Base-by-base conservation (phyloP, 495 filamentous ascomycete genomes). In the Opeltia flavorubescens region DNA sequence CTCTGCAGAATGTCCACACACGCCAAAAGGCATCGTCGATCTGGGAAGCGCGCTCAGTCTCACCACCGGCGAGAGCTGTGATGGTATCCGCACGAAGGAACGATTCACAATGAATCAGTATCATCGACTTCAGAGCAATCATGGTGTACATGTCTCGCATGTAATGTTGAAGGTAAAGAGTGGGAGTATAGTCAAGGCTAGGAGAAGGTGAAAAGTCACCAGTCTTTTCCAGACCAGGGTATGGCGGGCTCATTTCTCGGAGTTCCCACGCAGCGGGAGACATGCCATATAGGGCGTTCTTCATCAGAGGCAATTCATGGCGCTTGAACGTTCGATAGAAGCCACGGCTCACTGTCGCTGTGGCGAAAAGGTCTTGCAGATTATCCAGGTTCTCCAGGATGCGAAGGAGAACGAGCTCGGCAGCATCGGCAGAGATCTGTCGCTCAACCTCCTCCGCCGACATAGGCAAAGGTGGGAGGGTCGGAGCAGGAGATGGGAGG, bases 11-110 rank as follows among this genome's bases (percentile, higher is more conserved):
- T 3, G 74, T 79, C 79, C 79, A 83, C 17, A 83, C 69, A 0
- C 79, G 70, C 77, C 77, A 82, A 44, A 82, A 72, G 1, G 79
- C 78, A 56, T 78, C 69, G 52, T 81, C 74, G n/a, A 81, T 67
- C 45, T 74, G 69, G 38, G 67, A 64, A 0, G 73, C 67, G 9
- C 71, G 66, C 6, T 55, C 47, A 29, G 66, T 62, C 45, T 78
- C 68, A 7, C 65, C 51, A 4, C 72, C 75, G 1, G 71, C 60
- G 12, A 83, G 66, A 2, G 75, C 77, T 7, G 60, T 59, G 5
- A 75, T 66, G 0, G 77, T 80, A 26, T 78, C 75, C 0, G 62
- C 69, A 12, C 77, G 76, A 12, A 81, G 57, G 51, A 79, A 76
- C 8, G 69, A 66, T 38, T 69, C 58, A 44, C 78, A 83, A 33